These are phyloP conservation scores for Blastocystis sp. DNA, from an alignment of 352 stramenopile genomes.

Conservation along the genomic window DNA sequence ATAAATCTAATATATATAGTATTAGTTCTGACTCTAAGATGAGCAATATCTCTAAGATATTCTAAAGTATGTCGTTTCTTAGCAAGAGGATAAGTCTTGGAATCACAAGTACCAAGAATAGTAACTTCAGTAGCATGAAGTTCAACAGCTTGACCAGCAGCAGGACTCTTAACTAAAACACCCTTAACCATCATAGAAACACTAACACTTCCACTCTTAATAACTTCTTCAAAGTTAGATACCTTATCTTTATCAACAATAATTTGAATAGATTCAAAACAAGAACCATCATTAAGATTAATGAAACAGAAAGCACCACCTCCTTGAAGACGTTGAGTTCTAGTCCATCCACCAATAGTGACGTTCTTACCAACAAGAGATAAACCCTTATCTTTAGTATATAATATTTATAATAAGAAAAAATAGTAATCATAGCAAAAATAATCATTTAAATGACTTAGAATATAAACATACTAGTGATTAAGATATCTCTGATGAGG, in stretches of 20 bases:
- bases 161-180: conserved; percentile 62
- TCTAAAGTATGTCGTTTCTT: conserved; percentile 95
- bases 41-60: conserved; percentile 80
- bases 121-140: conserved; percentile 58
- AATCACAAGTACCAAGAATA: conserved; percentile 70
- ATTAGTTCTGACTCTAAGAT: conserved; percentile 82
- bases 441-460: no score
- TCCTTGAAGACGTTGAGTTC: conserved; percentile 68
- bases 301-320: conserved; percentile 64
- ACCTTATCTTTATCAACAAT: conserved; percentile 43
- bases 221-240: conserved; percentile 51
- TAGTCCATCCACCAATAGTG: conserved; percentile 73
- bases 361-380: conserved; percentile 44
- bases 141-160: conserved; percentile 69
- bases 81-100: conserved; percentile 74
- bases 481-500: conserved; percentile 26
- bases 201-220: conserved; percentile 64
- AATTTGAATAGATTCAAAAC: conserved; percentile 64
- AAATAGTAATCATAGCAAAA: no score
- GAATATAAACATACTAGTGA: not conserved
- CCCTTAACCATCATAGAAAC: conserved; percentile 69
- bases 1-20: conserved; percentile 45
- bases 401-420: not conserved
- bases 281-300: conserved; percentile 80
- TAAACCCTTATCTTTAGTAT: conserved; percentile 29